Evolutionary conservation across 208 protist genomes (phyloP), one percentile per base, ranked within the genome.

Genomic region (Herpetomonas tarakana): DNA sequence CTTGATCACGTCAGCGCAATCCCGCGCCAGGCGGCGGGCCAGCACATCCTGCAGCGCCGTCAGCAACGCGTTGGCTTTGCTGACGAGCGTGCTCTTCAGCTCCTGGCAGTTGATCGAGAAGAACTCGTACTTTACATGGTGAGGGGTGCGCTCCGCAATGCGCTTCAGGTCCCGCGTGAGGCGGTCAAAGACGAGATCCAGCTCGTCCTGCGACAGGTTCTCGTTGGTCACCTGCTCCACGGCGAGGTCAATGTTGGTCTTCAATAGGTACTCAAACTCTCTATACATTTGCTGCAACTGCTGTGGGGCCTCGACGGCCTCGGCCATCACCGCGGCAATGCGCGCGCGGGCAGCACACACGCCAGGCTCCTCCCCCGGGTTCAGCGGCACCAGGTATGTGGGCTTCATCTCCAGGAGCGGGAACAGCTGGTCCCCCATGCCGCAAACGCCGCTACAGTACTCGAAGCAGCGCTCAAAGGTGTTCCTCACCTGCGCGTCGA

Each of bases 371-470:
- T 69, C 56, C 16, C 57, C 68, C 2, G 30, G 26, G 38, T 65
- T 47, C 47, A 94, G 68, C 12, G 78, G 78, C 9, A 41, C 44
- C 54, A 94, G 71, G 22, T 72, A 71, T 56, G 71, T 49, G n/a
- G 73, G 73, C 14, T 39, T 57, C 47, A 97, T 49, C 58, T 81
- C 76, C 22, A 97, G 72, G 46, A 97, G 58, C 0, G 93, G 93
- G 53, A 97, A 96, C 3, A 97, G 71, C 73, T 96, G 88, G 59
- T 96, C 91, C 14, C 93, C 93, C 77, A 97, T 91, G 35, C 78
- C 89, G 6, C 61, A 45, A 9, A 97, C 76, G 46, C 66, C 65
- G 60, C 82, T 66, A n/a, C 70, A 79, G 66, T 92, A 78, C 26
- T 68, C 71, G 59, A 96, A 92, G 62, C 92, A 94, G 62, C 74